Percentiles rank a stretch among this genome's conserved stretches.
phyloP scores from a whole-genome alignment of 1,139 yeast genomes.

The Blastobotrys proliferans region DNA sequence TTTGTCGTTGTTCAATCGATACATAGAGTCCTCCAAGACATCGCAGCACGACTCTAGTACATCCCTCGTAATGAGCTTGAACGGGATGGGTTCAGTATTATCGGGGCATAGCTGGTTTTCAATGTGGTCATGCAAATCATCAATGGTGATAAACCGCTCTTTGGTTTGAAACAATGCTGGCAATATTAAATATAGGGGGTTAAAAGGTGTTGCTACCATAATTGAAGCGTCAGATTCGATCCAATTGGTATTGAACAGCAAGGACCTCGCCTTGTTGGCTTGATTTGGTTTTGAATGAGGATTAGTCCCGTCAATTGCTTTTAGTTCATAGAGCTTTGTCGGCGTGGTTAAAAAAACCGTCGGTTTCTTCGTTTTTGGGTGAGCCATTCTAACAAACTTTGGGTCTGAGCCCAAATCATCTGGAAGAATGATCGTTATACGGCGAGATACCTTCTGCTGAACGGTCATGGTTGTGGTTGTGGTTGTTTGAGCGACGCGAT shows the following conservation, averaged over 20 bases:
- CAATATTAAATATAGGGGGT: slow-evolving; percentile 31
- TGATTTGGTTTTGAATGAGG: slow-evolving; percentile 11
- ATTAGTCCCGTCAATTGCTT: slow-evolving; percentile 23
- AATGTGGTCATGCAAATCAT: slow-evolving; percentile 31
- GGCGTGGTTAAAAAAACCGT: slow-evolving; percentile 23
- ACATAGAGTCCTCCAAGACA: slow-evolving; percentile 16
- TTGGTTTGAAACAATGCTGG: slow-evolving; percentile 24
- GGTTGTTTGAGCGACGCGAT: neutral
- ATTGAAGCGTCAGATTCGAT: slow-evolving; percentile 23
- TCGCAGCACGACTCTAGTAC: slow-evolving; percentile 15
- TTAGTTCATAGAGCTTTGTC: slow-evolving; percentile 25
- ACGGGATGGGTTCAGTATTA: slow-evolving; percentile 1
- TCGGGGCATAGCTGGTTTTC: neutral
- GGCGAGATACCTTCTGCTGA: neutral
- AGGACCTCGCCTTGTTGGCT: slow-evolving; percentile 23
- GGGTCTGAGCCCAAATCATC: neutral
- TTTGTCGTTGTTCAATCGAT: slow-evolving; percentile 21
- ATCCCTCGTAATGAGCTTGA: slow-evolving; percentile 1
- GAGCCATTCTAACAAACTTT: slow-evolving; percentile 16
- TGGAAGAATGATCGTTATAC: slow-evolving; percentile 6
- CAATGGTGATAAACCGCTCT: slow-evolving; percentile 28
- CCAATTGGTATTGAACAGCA: slow-evolving; percentile 20
- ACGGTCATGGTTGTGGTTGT: neutral
- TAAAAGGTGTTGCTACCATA: slow-evolving; percentile 32
- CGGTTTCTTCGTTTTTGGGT: slow-evolving; percentile 29